Evolutionary conservation across 169 alveolate species (phyloP).

Genomic region (Cyclospora cayetanensis): DNA sequence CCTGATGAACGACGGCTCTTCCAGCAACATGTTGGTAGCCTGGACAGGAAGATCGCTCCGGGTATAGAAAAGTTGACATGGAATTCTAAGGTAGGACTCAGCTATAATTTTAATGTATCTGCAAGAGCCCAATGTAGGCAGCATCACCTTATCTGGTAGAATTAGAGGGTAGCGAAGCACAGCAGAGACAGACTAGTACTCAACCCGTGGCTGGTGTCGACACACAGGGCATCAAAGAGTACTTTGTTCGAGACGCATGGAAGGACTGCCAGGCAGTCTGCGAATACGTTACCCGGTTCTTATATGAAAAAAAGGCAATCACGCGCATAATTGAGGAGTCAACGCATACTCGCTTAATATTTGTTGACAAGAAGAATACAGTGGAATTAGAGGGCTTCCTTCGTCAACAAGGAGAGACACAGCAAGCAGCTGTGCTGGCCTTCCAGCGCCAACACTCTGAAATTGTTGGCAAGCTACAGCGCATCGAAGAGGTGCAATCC

Average conservation of each 20-base stretch:
- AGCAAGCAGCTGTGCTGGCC: background rate
- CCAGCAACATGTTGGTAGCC: slow-evolving; percentile 75
- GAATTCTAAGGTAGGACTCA: slow-evolving; percentile 74
- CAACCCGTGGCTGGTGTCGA: background rate
- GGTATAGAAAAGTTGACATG: slow-evolving; percentile 76
- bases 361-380: slow-evolving; percentile 39
- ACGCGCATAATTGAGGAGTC: background rate
- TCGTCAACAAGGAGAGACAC: slow-evolving; percentile 26
- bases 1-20: slow-evolving; percentile 84
- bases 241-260: slow-evolving; percentile 89
- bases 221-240: slow-evolving; percentile 85
- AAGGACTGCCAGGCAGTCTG: slow-evolving; percentile 84
- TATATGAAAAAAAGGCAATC: slow-evolving; percentile 3
- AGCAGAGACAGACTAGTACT: background rate
- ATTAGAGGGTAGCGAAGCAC: background rate
- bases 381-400: slow-evolving; percentile 37
- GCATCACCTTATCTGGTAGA: background rate
- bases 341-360: slow-evolving; percentile 8
- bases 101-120: no score
- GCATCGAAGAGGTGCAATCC: slow-evolving; percentile 12
- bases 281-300: slow-evolving; percentile 82
- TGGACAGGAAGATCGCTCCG: slow-evolving; percentile 76
- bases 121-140: no score
- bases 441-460: slow-evolving; percentile 76
- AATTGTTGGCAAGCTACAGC: slow-evolving; percentile 78